phyloP scores from a whole-genome alignment of 306 rosid genomes.

The Geum urbanum region DNA sequence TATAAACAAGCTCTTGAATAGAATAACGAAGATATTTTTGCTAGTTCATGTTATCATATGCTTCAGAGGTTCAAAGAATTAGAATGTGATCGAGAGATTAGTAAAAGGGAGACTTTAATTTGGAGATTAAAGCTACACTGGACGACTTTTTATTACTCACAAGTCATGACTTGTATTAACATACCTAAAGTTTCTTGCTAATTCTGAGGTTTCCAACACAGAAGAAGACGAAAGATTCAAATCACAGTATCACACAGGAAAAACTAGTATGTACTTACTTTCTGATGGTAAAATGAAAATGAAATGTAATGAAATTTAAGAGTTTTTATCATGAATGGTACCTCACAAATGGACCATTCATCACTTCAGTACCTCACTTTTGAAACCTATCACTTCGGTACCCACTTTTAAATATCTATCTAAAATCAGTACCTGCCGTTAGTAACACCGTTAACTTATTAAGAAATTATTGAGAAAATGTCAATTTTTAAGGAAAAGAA shows the following conservation, averaged over 20 bases:
- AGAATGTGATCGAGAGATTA: not conserved
- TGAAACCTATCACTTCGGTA: too few species aligned
- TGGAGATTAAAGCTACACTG: not conserved
- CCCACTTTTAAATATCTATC: too few species aligned
- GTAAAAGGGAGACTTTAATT: not conserved
- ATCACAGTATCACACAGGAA: not conserved
- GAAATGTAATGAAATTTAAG: not conserved
- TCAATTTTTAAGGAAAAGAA: too few species aligned
- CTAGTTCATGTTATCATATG: too few species aligned
- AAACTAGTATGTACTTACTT: not conserved
- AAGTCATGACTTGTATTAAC: not conserved
- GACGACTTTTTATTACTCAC: not conserved
- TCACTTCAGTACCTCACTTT: too few species aligned
- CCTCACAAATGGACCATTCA: too few species aligned
- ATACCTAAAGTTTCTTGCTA: too few species aligned
- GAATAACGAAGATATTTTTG: too few species aligned
- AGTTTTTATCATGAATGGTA: too few species aligned
- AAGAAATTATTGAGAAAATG: too few species aligned
- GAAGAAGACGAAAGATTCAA: not conserved
- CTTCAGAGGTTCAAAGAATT: not conserved
- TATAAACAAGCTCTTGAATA: not conserved
- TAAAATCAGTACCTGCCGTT: too few species aligned
- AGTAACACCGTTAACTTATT: too few species aligned
- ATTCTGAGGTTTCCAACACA: not conserved
- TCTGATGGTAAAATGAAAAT: not conserved